A percentile compares a stretch with the other conserved stretches of the same genome.
These are phyloP conservation scores for Phytophthora nicotianae DNA, from an alignment of 352 stramenopile species.

Conservation along the genomic window DNA sequence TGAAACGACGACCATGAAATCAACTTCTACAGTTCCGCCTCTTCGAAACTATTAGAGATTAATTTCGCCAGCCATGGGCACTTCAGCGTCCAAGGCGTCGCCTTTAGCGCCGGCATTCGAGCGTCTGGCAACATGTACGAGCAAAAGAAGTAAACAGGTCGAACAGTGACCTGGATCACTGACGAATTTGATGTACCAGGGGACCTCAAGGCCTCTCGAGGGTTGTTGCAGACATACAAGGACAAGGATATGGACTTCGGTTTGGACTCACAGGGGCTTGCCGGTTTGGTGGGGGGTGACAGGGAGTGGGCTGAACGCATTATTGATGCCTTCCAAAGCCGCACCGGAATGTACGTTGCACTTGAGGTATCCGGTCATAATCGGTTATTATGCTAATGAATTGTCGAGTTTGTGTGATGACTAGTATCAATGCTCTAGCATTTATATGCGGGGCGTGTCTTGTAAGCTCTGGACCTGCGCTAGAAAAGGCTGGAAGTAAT, in stretches of 20 bases:
- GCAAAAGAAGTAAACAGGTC: not conserved
- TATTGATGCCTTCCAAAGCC: constrained; percentile 59
- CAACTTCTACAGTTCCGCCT: no score
- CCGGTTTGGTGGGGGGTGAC: constrained; percentile 53
- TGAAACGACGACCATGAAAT: no score
- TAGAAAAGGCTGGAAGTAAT: constrained; percentile 64
- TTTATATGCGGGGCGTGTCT: constrained; percentile 68
- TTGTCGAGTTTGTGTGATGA: not conserved
- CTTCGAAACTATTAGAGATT: no score
- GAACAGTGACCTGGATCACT: not conserved
- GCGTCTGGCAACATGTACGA: constrained; percentile 59
- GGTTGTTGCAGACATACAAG: constrained; percentile 68
- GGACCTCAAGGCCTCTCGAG: constrained; percentile 56
- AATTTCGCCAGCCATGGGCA: constrained; percentile 63
- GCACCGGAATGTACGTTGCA: constrained; percentile 70
- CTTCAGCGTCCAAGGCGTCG: constrained; percentile 45
- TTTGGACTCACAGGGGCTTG: constrained; percentile 53
- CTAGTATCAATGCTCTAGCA: constrained; percentile 60
- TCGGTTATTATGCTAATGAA: not conserved
- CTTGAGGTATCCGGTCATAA: not conserved
- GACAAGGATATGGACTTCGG: constrained; percentile 81
- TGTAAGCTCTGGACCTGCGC: constrained; percentile 42
- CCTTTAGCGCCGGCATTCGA: constrained; percentile 52
- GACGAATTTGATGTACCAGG: constrained; percentile 27
- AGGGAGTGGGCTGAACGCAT: constrained; percentile 60